phyloP scores from a whole-genome alignment of 202 grass and related monocot genomes.

The Setaria italica region DNA sequence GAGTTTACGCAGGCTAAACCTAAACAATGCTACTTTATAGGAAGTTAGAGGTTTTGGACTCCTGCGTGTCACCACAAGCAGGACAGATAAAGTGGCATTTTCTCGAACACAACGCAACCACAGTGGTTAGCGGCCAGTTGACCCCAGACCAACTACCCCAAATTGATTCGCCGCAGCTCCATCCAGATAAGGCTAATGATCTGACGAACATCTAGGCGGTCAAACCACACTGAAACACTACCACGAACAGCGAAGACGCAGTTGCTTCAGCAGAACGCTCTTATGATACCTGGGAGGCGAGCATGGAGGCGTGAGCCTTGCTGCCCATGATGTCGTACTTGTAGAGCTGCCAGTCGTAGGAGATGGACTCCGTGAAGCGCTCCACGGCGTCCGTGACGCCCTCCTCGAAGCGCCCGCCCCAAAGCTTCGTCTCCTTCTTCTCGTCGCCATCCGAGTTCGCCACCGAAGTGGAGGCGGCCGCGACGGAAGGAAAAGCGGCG shows the following conservation, averaged over 20 bases:
- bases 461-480: constrained; percentile 34
- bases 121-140: neutral
- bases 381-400: constrained; percentile 85
- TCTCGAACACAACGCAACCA: constrained; percentile 38
- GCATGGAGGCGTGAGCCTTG: constrained; percentile 91
- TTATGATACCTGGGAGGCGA: constrained; percentile 67
- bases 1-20: neutral
- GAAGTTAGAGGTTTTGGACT: neutral
- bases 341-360: constrained; percentile 94
- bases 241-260: neutral
- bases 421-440: constrained; percentile 78
- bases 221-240: neutral
- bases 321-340: constrained; percentile 94
- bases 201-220: constrained; percentile 2
- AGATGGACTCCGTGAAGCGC: constrained; percentile 94
- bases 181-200: constrained; percentile 19
- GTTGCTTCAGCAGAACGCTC: neutral
- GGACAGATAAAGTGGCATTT: constrained; percentile 31
- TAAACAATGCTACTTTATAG: neutral
- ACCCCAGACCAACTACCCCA: neutral
- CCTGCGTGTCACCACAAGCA: neutral
- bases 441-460: constrained; percentile 39
- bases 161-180: neutral
- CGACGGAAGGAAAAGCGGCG: constrained; percentile 7
- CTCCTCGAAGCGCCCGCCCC: constrained; percentile 91